phyloP scores from a whole-genome alignment of 768 basidiomycete genomes.

The Dacryopinax primogenitus region DNA sequence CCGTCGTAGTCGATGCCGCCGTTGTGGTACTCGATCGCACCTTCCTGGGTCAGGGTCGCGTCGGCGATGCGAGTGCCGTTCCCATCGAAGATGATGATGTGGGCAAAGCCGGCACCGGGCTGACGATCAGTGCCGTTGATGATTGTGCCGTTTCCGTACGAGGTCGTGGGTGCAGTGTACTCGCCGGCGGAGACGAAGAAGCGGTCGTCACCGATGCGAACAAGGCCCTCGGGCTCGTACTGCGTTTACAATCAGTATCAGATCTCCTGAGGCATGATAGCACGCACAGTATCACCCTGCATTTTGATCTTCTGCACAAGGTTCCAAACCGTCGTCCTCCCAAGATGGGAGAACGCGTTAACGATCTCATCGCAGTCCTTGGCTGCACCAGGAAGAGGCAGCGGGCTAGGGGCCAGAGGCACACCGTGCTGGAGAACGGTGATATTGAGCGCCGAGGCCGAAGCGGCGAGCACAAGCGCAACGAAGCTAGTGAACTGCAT shows the following conservation, averaged over 20 bases:
- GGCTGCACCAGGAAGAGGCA: constrained; percentile 11
- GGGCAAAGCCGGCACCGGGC: constrained; percentile 13
- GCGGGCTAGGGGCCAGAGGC: constrained; percentile 12
- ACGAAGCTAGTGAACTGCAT: constrained; percentile 4
- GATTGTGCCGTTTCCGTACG: constrained; percentile 12
- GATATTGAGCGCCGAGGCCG: constrained; percentile 8
- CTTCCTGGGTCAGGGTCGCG: constrained; percentile 12
- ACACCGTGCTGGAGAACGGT: constrained; percentile 17
- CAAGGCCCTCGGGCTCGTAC: constrained; percentile 16
- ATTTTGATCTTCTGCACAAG: constrained; percentile 11
- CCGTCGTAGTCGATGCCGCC: constrained; percentile 15
- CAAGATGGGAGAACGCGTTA: constrained; percentile 13
- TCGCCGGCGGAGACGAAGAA: constrained; percentile 12
- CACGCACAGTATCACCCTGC: constrained; percentile 12
- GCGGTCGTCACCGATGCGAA: constrained; percentile 15
- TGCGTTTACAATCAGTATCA: neutral
- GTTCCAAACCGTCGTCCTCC: constrained; percentile 15
- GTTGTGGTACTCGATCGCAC: constrained; percentile 12
- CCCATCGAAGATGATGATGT: constrained; percentile 14
- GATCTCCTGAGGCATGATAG: neutral
- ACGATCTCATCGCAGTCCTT: constrained; percentile 15
- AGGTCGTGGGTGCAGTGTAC: constrained; percentile 9
- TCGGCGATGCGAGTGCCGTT: constrained; percentile 13
- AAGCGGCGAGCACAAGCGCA: constrained; percentile 8
- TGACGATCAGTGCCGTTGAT: constrained; percentile 17